Conservation (phyloP, 2,329 filamentous ascomycete species). For the Sporothrix humicola region DNA sequence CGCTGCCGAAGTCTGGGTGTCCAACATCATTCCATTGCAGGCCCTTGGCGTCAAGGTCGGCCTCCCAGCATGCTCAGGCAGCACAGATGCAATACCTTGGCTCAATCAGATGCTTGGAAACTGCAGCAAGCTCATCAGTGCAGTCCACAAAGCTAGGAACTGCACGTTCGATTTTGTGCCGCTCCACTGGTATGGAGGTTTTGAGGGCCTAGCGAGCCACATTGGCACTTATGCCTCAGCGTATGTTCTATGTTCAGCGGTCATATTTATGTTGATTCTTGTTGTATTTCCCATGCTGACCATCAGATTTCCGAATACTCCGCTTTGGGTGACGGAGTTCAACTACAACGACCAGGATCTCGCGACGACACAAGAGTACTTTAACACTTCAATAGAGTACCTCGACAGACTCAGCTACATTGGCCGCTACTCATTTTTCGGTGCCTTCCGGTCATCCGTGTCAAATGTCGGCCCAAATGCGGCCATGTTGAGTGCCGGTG, state of each 20-base stretch:
- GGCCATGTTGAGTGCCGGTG: constrained; percentile 70
- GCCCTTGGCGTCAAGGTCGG: constrained; percentile 69
- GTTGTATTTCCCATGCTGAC: not conserved
- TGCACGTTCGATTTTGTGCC: constrained; percentile 69
- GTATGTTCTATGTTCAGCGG: constrained; percentile 44
- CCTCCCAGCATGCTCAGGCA: constrained; percentile 72
- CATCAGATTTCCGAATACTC: constrained; percentile 61
- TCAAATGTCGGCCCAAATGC: constrained; percentile 78
- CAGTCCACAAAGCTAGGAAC: constrained; percentile 49
- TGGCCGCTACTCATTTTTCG: constrained; percentile 75
- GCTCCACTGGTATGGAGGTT: constrained; percentile 72
- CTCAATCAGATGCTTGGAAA: constrained; percentile 67
- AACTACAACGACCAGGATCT: constrained; percentile 65
- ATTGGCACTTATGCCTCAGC: constrained; percentile 63
- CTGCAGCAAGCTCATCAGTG: constrained; percentile 65
- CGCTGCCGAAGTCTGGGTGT: constrained; percentile 73
- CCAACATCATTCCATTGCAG: constrained; percentile 72
- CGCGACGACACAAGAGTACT: constrained; percentile 65
- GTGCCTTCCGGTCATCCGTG: constrained; percentile 70
- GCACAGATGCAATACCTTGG: constrained; percentile 67
- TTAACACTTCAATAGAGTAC: constrained; percentile 68
- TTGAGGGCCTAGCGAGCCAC: constrained; percentile 69
- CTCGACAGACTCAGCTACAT: constrained; percentile 69
- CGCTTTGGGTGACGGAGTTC: constrained; percentile 82
- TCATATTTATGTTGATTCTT: not conserved